Conservation (phyloP, 106 monocot species). For the Hemerocallis citrina region DNA sequence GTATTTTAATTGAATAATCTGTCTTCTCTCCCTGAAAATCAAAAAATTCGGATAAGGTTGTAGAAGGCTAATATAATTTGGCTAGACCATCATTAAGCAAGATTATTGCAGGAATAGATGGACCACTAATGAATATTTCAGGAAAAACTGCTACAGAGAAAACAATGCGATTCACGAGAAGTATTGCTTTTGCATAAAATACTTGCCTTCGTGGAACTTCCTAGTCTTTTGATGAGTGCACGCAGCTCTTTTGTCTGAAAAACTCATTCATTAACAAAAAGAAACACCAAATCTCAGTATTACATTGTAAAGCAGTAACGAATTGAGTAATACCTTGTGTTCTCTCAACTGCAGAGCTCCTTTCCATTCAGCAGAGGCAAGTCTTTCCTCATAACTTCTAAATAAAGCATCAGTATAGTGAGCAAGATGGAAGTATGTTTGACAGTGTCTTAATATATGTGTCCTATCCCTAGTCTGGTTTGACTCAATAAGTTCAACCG, state of each 20-base stretch:
- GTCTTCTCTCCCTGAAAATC: conserved; percentile 65
- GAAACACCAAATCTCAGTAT: not conserved
- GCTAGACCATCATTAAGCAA: not conserved
- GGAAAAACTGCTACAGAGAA: not conserved
- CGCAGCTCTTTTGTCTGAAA: conserved; percentile 86
- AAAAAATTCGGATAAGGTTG: not conserved
- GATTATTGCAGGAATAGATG: not conserved
- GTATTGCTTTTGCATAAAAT: not conserved
- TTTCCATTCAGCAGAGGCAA: conserved; percentile 94
- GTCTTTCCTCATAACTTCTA: conserved; percentile 91
- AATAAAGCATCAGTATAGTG: conserved; percentile 89
- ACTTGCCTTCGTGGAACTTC: conserved; percentile 78
- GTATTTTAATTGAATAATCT: conserved; percentile 90
- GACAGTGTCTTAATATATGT: conserved; percentile 50
- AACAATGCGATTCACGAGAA: no score
- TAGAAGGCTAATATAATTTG: not conserved
- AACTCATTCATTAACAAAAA: conserved; percentile 1
- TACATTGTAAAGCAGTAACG: not conserved
- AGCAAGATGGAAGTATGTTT: conserved; percentile 79
- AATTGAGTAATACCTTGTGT: conserved; percentile 56
- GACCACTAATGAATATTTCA: not conserved
- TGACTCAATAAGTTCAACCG: conserved; percentile 62
- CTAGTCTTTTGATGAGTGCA: conserved; percentile 78
- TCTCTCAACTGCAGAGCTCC: conserved; percentile 86
- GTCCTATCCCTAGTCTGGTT: conserved; percentile 27